Evolutionary conservation across 2,329 filamentous ascomycete species (phyloP).

Genomic region (Aureobasidium sp.): DNA sequence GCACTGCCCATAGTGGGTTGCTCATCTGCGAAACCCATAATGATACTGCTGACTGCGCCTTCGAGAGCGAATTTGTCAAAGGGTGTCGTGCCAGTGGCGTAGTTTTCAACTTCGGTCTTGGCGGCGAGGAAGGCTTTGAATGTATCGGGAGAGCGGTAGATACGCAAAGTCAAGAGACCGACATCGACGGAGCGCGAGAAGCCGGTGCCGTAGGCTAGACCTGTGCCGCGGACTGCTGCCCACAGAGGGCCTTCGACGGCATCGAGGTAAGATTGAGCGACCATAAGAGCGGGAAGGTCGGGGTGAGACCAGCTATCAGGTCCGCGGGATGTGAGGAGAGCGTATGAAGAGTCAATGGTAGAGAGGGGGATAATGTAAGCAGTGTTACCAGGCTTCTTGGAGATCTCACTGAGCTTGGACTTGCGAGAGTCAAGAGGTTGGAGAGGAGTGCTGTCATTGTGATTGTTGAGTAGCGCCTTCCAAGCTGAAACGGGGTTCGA

Average conservation of each 20-base stretch:
- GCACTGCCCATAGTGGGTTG: constrained; percentile 87
- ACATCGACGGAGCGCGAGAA: constrained; percentile 83
- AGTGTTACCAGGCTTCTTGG: constrained; percentile 76
- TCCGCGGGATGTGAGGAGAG: constrained; percentile 78
- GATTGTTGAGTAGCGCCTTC: constrained; percentile 66
- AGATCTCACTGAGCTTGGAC: constrained; percentile 78
- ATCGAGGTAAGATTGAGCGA: constrained; percentile 92
- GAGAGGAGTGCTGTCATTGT: constrained; percentile 62
- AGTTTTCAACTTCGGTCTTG: constrained; percentile 76
- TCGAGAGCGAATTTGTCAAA: constrained; percentile 89
- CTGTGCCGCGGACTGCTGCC: constrained; percentile 92
- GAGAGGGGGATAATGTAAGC: constrained; percentile 90
- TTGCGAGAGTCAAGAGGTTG: constrained; percentile 75
- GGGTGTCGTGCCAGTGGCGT: constrained; percentile 73
- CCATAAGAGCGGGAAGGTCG: constrained; percentile 82
- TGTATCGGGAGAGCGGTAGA: constrained; percentile 91
- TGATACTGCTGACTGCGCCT: constrained; percentile 90
- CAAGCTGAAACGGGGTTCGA: constrained; percentile 81
- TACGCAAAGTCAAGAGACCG: constrained; percentile 83
- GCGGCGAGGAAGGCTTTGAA: constrained; percentile 87
- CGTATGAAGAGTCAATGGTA: constrained; percentile 92
- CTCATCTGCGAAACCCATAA: constrained; percentile 87
- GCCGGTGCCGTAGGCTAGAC: constrained; percentile 89
- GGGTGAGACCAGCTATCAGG: constrained; percentile 81
- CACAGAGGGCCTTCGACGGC: constrained; percentile 95